Conservation (phyloP, 345 rosid species). For the Barbarea vulgaris region DNA sequence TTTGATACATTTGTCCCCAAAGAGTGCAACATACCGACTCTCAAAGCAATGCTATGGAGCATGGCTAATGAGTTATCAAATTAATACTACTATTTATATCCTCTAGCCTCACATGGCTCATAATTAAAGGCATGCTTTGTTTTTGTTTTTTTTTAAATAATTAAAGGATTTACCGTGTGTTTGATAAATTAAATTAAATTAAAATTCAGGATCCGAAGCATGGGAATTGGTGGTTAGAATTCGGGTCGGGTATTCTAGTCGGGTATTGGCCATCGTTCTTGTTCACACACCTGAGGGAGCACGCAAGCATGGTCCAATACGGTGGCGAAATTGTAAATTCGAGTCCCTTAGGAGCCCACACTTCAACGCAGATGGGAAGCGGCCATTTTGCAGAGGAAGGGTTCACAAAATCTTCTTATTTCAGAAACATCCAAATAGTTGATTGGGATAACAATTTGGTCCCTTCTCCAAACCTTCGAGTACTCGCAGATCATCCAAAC, state of each 20-base stretch:
- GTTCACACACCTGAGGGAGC: slow-evolving; percentile 82
- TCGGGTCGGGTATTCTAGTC: slow-evolving; percentile 88
- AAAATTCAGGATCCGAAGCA: slow-evolving; percentile 94
- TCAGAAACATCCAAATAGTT: slow-evolving; percentile 85
- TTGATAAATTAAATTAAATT: not conserved
- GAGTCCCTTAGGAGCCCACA: slow-evolving; percentile 71
- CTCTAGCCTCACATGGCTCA: slow-evolving; percentile 38
- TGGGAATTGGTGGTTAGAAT: slow-evolving; percentile 99
- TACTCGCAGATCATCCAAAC: slow-evolving; percentile 84
- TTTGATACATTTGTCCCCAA: slow-evolving; percentile 44
- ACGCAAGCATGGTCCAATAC: slow-evolving; percentile 97
- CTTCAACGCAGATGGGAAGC: slow-evolving; percentile 96
- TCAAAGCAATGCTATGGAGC: slow-evolving; percentile 39
- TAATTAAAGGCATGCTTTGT: slow-evolving; percentile 33
- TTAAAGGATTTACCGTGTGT: not conserved
- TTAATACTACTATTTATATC: slow-evolving; percentile 14
- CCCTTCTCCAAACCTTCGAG: slow-evolving; percentile 66
- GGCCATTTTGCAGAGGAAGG: slow-evolving; percentile 95
- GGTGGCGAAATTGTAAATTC: slow-evolving; percentile 95
- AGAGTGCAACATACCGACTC: slow-evolving; percentile 34
- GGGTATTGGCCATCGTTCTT: slow-evolving; percentile 97
- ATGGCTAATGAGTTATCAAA: slow-evolving; percentile 27
- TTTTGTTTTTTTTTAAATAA: not conserved
- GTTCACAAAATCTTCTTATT: slow-evolving; percentile 91
- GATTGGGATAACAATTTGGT: slow-evolving; percentile 94